Percentiles rank a stretch among this genome's conserved stretches.
Evolutionary conservation across 2,329 filamentous ascomycete genomes (phyloP).

Genomic region (Trichoderma breve): DNA sequence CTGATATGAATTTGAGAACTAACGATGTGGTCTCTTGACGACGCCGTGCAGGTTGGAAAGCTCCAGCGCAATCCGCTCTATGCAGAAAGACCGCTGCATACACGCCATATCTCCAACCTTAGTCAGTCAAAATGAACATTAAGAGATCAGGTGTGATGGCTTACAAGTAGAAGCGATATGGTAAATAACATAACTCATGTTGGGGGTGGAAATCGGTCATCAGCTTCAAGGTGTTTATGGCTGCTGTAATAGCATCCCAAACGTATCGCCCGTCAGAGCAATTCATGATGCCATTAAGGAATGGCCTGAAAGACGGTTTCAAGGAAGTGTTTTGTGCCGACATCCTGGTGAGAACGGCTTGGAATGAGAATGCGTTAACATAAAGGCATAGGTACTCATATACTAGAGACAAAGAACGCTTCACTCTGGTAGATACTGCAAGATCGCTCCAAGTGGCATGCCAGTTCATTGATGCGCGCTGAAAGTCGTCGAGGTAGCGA

Average conservation of each 20-base stretch:
- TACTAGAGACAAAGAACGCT: not conserved
- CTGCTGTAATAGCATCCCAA: constrained; percentile 3
- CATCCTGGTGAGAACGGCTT: not conserved
- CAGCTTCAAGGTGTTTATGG: not conserved
- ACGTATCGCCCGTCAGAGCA: not conserved
- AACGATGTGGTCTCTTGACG: not conserved
- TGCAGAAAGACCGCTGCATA: constrained; percentile 7
- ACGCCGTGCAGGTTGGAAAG: not conserved
- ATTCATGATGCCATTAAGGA: not conserved
- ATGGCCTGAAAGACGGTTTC: not conserved
- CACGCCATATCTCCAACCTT: not conserved
- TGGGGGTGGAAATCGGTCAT: not conserved
- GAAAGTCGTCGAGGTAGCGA: constrained; percentile 7
- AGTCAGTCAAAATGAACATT: not conserved
- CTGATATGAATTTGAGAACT: not conserved
- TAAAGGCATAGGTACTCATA: constrained; percentile 8
- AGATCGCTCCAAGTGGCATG: not conserved
- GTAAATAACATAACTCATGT: not conserved
- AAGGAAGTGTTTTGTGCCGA: not conserved
- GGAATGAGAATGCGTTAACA: constrained; percentile 5
- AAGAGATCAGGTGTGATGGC: not conserved
- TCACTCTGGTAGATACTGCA: not conserved
- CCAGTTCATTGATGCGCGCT: not conserved
- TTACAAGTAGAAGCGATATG: constrained; percentile 10
- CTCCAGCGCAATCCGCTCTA: not conserved